Conservation (phyloP, 345 rosid species). For the Linum tenue region DNA sequence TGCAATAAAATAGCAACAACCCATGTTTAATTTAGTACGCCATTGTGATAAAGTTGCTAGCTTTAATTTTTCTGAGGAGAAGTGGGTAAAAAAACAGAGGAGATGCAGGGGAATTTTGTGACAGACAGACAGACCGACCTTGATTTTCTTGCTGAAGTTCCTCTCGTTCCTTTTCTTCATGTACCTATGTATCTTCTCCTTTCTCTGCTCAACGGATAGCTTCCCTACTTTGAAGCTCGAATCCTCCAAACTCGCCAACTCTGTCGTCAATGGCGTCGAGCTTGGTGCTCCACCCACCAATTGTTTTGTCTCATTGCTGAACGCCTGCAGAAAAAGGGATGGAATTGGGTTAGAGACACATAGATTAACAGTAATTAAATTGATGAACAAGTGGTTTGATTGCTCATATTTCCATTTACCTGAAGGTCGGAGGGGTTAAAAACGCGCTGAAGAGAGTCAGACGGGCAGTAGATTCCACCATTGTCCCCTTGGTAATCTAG, state of each 20-base stretch:
- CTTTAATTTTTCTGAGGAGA: neutral
- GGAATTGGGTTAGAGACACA: too few species aligned
- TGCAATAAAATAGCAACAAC: slow-evolving; percentile 15
- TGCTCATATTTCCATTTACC: slow-evolving; percentile 30
- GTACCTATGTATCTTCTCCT: slow-evolving; percentile 86
- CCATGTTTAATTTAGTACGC: neutral
- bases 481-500: slow-evolving; percentile 56
- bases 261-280: slow-evolving; percentile 43
- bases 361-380: too few species aligned
- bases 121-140: slow-evolving; percentile 30
- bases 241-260: slow-evolving; percentile 68
- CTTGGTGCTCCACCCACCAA: too few species aligned
- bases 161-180: slow-evolving; percentile 93
- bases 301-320: too few species aligned
- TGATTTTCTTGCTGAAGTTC: slow-evolving; percentile 94
- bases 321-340: too few species aligned
- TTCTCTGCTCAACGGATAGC: slow-evolving; percentile 76
- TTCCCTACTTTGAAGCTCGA: slow-evolving; percentile 56
- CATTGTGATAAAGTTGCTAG: neutral
- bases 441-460: slow-evolving; percentile 33
- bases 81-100: neutral
- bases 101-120: too few species aligned
- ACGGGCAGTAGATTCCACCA: slow-evolving; percentile 45
- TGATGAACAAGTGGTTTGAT: neutral
- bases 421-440: slow-evolving; percentile 52